Evolutionary conservation across 208 protist species (phyloP).

Genomic region (Leishmania lainsoni): DNA sequence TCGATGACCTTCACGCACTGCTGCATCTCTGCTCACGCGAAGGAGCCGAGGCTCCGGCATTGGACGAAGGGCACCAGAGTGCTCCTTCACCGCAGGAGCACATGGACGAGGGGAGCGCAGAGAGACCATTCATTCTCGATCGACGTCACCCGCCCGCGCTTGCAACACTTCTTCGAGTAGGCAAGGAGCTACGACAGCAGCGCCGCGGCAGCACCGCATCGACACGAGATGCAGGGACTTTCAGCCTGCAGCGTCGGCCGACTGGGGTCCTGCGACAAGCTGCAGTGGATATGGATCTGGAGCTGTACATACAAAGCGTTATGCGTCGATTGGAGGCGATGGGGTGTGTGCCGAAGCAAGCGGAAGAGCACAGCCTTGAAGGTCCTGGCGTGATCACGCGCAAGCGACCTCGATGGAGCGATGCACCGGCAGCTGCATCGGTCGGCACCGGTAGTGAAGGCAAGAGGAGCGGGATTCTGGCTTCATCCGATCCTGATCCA

Average conservation of each 20-base stretch:
- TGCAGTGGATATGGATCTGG: not conserved
- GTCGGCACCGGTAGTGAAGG: not conserved
- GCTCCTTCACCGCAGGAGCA: not conserved
- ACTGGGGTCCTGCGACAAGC: not conserved
- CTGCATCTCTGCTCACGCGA: conserved; percentile 23
- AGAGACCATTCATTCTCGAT: not conserved
- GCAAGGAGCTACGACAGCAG: not conserved
- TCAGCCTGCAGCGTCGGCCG: not conserved
- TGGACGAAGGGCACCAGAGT: not conserved
- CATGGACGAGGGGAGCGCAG: not conserved
- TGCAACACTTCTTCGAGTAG: conserved; percentile 7
- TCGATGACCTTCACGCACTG: conserved; percentile 31
- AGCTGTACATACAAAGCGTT: not conserved
- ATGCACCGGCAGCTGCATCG: not conserved
- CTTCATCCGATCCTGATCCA: not conserved
- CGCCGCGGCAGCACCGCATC: not conserved
- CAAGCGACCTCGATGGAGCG: not conserved
- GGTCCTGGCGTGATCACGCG: not conserved
- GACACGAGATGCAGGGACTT: not conserved
- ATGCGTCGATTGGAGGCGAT: conserved; percentile 7
- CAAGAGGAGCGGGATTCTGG: not conserved
- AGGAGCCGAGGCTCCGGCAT: not conserved
- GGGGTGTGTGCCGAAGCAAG: not conserved
- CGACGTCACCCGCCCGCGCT: conserved; percentile 1
- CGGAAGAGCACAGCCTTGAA: not conserved